Conservation (phyloP, 768 basidiomycete species). For the Pholiota molesta region DNA sequence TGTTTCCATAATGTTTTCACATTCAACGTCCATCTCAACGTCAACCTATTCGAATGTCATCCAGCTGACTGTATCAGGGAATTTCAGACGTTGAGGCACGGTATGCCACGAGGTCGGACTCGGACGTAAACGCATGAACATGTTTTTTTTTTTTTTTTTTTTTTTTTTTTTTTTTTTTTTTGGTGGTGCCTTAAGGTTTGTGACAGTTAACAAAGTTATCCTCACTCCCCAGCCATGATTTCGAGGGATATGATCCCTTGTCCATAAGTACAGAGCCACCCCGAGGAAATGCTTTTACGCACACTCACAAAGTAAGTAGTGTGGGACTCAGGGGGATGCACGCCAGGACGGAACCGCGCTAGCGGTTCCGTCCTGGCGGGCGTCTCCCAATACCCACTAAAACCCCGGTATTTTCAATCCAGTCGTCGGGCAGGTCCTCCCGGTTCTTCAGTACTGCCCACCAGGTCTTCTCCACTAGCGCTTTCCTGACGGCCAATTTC, state of each 20-base stretch:
- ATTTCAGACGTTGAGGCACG: no score
- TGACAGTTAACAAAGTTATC: not conserved
- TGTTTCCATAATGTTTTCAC: no score
- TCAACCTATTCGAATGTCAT: no score
- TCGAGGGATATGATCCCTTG: no score
- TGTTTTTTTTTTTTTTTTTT: no score
- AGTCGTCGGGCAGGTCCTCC: constrained; percentile 17
- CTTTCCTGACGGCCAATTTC: constrained; percentile 9
- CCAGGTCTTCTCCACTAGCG: constrained; percentile 26
- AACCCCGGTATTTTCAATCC: constrained; percentile 27
- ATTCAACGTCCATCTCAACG: no score
- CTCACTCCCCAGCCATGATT: not conserved
- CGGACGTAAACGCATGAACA: no score
- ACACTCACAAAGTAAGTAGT: constrained; percentile 4
- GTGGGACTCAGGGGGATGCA: constrained; percentile 13
- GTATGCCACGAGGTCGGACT: no score
- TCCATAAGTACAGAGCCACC: not conserved
- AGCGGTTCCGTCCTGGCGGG: constrained; percentile 6
- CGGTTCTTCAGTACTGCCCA: constrained; percentile 16
- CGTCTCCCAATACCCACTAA: constrained; percentile 34
- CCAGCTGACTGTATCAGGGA: no score
- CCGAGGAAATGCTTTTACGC: not conserved
- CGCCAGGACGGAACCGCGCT: not conserved
- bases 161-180: constrained; percentile 9
- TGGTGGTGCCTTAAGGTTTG: not conserved